Evolutionary conservation across 495 filamentous ascomycete genomes (phyloP), one percentile per base, ranked within the genome.

Genomic region (Sphaerosporella brunnea): DNA sequence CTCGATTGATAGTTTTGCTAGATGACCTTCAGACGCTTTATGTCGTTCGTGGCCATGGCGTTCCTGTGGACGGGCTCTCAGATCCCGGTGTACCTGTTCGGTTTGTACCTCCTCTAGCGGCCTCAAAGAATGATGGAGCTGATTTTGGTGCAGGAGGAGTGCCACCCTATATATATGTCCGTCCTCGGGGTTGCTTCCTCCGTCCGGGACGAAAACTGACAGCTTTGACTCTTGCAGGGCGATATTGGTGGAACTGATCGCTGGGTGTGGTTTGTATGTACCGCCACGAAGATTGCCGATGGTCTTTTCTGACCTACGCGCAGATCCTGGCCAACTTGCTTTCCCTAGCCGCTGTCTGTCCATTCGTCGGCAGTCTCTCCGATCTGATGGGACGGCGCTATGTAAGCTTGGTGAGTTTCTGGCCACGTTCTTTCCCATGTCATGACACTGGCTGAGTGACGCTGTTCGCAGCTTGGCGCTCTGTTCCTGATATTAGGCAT

Each of bases 331-430:
- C 71, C 15, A 76, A 84, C 53, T 64, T 84, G 2, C 70, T 84
- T 7, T 67, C 76, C 34, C 69, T 79, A 1, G 77, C 79, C 2
- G 74, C 72, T 38, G 71, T 83, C 9, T 80, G 77, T 45, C 79
- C 79, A 7, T 83, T 84, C 48, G 79, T 83, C 20, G 79, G 79
- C 3, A 73, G 73, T 18, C 53, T 84, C 1, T 83, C 79, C 3
- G 79, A 84, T 65, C 58, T 83, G 5, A 58, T 80, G 37, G 79
- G 79, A 25, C 73, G 79, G 49, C 71, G 78, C 47, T 77, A 70
- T 56, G 75, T 82, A 18, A 79, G 79, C 20, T 65, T 82, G 25
- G 56, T 43, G 13, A 4, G 40, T 32, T 13, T 13, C 5, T 5
- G 5, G 20, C 18, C 15, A 2, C 40, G 26, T 13, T 42, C 40